Evolutionary conservation across 441 rosid genomes (phyloP).

Genomic region (Codiaeum variegatum): DNA sequence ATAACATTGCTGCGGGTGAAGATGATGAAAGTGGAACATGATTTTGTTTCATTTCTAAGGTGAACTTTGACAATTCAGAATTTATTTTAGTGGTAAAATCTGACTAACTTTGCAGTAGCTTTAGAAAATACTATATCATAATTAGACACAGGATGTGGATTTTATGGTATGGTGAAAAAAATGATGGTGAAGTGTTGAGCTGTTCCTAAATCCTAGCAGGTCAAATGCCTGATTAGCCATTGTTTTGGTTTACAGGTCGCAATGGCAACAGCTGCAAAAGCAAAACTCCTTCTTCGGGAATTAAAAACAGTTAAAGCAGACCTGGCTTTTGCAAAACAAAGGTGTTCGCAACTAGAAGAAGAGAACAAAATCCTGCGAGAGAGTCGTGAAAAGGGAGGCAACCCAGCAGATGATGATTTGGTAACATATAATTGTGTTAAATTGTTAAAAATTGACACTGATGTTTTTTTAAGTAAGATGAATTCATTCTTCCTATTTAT

Average conservation of each 20-base stretch:
- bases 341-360: conserved; percentile 85
- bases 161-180: not conserved
- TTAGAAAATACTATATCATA: not conserved
- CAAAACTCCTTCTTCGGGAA: conserved; percentile 92
- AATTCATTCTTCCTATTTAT: not conserved
- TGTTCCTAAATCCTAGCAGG: conserved; percentile 17
- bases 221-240: conserved; percentile 35
- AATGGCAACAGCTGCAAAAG: conserved; percentile 98
- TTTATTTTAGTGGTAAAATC: not conserved
- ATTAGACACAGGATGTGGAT: not conserved
- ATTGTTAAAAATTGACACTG: not conserved
- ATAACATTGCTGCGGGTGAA: not conserved
- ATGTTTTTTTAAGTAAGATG: not conserved
- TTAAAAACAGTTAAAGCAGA: conserved; percentile 93
- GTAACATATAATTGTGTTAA: conserved; percentile 29
- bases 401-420: conserved; percentile 87
- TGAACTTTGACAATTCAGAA: not conserved
- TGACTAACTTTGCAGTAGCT: not conserved
- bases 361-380: conserved; percentile 88
- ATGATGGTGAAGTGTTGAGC: not conserved
- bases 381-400: conserved; percentile 68
- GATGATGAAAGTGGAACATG: not conserved
- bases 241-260: conserved; percentile 62
- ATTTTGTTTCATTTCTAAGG: not conserved
- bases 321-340: conserved; percentile 77